Base-by-base conservation (phyloP, 331 rosid species). In the Pyrus hybrid region DNA sequence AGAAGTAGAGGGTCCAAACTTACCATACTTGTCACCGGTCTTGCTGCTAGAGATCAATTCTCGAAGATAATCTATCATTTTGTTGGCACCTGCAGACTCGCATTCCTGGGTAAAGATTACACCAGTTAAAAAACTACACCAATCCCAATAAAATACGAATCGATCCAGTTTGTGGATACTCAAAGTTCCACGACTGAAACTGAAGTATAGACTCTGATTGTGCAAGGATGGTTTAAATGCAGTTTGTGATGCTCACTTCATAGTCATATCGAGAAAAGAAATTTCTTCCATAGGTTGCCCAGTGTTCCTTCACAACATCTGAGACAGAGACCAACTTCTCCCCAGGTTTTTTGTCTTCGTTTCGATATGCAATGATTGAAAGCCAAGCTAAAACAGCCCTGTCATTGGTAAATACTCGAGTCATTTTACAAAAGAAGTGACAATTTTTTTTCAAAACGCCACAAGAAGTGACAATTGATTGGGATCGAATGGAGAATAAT, bases 331-430 rank as follows among this genome's bases (percentile, higher is more conserved):
- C 77, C 88, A 92, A 82, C 79, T 87, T 89, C 83, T 92, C 92
- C 74, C 93, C 97, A 2, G 81, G 62, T 75, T 89, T 92, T 85
- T 85, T 92, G 90, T 87, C 97, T 78, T 89, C 89, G 89, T 95
- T 95, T 72, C 77, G 88, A 80, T 86, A 76, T 65, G 97, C 97
- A 78, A 92, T 79, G 57, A 95, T 92, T 45, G 97, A 95, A 79
- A 95, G 96, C 97, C 99, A 95, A 76, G 97, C 97, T 84, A 92
- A 86, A 53, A 95, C 97, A 71, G 99, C 97, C 99, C 99, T 95
- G 80, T 67, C 53, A 76, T 76, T 63, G 30, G 51, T 53, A 76
- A 47, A 79, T 81, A 69, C 35, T 22, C 35, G 47, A 80, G 72
- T 62, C 60, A 76, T 41, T 73, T 54, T 14, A 77, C 54, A 81